phyloP scores from a whole-genome alignment of 2,329 filamentous ascomycete genomes.

The Phoma sp. region DNA sequence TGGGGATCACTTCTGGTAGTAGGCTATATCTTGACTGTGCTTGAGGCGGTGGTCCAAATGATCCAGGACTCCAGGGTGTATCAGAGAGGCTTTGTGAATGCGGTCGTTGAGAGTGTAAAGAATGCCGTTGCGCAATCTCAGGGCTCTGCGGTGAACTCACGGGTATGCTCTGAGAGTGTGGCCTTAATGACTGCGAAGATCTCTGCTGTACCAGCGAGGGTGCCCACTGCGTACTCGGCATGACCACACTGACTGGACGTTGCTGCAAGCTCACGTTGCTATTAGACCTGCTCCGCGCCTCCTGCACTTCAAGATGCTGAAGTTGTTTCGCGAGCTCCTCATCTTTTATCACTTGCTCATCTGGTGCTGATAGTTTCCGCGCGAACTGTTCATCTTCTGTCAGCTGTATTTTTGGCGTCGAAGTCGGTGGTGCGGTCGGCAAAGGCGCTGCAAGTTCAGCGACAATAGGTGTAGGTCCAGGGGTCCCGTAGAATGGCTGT shows the following conservation, averaged over 20 bases:
- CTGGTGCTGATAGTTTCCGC: constrained; percentile 35
- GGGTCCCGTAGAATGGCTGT: constrained; percentile 31
- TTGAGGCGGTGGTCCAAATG: constrained; percentile 16
- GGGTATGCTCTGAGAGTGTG: constrained; percentile 15
- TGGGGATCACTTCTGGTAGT: constrained; percentile 24
- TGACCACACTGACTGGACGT: constrained; percentile 21
- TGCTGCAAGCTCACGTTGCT: constrained; percentile 26
- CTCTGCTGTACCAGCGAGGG: constrained; percentile 22
- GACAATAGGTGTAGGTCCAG: constrained; percentile 20
- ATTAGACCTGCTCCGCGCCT: constrained; percentile 29
- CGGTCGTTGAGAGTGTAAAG: constrained; percentile 16
- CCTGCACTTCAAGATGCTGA: constrained; percentile 37
- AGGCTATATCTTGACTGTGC: constrained; percentile 15
- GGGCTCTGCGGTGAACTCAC: constrained; percentile 4
- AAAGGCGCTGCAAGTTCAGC: constrained; percentile 41
- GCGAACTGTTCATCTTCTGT: constrained; percentile 42
- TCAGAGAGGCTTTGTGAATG: constrained; percentile 22
- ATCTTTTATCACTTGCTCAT: constrained; percentile 40
- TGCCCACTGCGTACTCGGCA: constrained; percentile 14
- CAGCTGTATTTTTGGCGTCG: constrained; percentile 38
- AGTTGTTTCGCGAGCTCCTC: constrained; percentile 39
- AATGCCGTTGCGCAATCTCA: constrained; percentile 20
- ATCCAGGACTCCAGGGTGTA: constrained; percentile 25
- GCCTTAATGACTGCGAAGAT: constrained; percentile 4
- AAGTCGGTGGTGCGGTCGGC: constrained; percentile 35